Evolutionary conservation across 176 grass and related monocot genomes (phyloP).

Genomic region (Paspalum vaginatum): DNA sequence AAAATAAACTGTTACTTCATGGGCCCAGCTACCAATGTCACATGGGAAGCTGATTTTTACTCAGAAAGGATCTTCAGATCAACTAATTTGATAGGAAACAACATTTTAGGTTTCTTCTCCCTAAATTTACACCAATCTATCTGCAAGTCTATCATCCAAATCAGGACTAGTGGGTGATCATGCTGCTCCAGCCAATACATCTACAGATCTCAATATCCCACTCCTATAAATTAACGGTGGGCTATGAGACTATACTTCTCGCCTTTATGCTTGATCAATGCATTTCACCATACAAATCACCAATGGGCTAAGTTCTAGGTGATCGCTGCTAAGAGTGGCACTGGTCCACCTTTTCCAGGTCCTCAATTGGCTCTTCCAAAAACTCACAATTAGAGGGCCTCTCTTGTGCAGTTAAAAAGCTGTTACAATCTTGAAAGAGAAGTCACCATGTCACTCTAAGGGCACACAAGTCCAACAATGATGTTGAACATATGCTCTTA

Average conservation of each 20-base stretch:
- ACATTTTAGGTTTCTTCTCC: slow-evolving; percentile 36
- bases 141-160: slow-evolving; percentile 36
- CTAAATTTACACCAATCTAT: slow-evolving; percentile 38
- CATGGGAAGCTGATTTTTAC: slow-evolving; percentile 38
- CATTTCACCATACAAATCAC: slow-evolving; percentile 17
- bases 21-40: slow-evolving; percentile 41
- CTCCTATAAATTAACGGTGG: slow-evolving; percentile 47
- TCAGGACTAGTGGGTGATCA: slow-evolving; percentile 25
- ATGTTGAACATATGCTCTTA: slow-evolving; percentile 50
- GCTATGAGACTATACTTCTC: slow-evolving; percentile 33
- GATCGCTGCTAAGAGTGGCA: slow-evolving; percentile 26
- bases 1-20: slow-evolving; percentile 30
- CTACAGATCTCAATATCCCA: slow-evolving; percentile 31
- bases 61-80: slow-evolving; percentile 39
- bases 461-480: slow-evolving; percentile 19
- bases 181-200: slow-evolving; percentile 42
- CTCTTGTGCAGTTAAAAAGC: slow-evolving; percentile 41
- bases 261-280: slow-evolving; percentile 29
- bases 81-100: slow-evolving; percentile 40
- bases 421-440: slow-evolving; percentile 38
- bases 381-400: slow-evolving; percentile 30
- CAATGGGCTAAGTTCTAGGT: slow-evolving; percentile 36
- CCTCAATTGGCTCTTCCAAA: slow-evolving; percentile 36
- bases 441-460: slow-evolving; percentile 41
- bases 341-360: slow-evolving; percentile 37